Evolutionary conservation across 495 filamentous ascomycete species (phyloP).

Genomic region (Podospora pseudocomata): DNA sequence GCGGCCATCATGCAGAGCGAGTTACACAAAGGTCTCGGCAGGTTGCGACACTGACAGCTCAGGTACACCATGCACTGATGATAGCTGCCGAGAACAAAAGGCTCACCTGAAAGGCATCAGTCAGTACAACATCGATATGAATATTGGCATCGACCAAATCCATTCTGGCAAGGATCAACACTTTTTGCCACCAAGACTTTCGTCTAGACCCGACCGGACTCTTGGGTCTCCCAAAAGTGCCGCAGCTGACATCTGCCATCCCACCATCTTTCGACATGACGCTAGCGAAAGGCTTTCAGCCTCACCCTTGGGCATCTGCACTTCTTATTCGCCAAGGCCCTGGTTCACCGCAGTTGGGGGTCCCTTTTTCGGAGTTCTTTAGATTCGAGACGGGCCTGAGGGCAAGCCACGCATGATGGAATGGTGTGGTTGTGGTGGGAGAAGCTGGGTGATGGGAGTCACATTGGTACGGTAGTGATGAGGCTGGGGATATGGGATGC

Average conservation of each 20-base stretch:
- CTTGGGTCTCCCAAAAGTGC: background rate
- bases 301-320: background rate
- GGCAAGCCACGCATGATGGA: background rate
- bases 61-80: background rate
- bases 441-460: background rate
- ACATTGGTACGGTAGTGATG: background rate
- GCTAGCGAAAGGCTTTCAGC: slow-evolving; percentile 1
- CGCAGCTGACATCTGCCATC: slow-evolving; percentile 2
- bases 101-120: background rate
- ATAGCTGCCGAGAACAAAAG: background rate
- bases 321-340: background rate
- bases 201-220: background rate
- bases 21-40: background rate
- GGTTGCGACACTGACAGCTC: background rate
- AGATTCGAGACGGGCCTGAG: slow-evolving; percentile 2
- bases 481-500: background rate
- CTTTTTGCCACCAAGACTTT: background rate
- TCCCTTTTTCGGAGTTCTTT: background rate
- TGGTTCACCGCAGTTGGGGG: background rate
- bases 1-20: background rate
- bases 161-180: background rate
- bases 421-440: background rate
- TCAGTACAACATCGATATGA: background rate
- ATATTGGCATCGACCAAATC: background rate
- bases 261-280: slow-evolving; percentile 2